Evolutionary conservation across 202 grass and related monocot species (phyloP).

Genomic region (Carex arenaria): DNA sequence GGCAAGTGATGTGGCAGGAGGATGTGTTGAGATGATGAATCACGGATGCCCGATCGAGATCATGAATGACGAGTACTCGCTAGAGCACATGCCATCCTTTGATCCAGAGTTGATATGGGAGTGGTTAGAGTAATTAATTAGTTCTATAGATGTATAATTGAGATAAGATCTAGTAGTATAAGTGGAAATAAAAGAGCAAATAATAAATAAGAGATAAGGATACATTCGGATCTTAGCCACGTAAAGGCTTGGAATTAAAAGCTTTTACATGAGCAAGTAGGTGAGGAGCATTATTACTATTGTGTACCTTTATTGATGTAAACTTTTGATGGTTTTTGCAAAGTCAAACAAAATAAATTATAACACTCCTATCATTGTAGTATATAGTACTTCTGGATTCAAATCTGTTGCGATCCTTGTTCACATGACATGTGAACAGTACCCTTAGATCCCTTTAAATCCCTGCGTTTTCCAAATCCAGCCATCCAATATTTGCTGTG

Average conservation of each 20-base stretch:
- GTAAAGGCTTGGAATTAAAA: slow-evolving; percentile 19
- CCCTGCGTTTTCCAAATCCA: no score
- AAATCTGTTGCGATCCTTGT: no score
- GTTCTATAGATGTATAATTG: background rate
- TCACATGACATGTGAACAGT: no score
- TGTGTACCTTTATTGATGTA: background rate
- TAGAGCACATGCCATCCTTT: slow-evolving; percentile 70
- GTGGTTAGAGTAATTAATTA: slow-evolving; percentile 49
- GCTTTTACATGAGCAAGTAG: slow-evolving; percentile 3
- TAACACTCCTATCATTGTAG: background rate
- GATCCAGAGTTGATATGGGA: slow-evolving; percentile 82
- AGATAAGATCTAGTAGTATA: background rate
- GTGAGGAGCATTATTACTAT: background rate
- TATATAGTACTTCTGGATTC: no score
- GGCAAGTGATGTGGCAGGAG: slow-evolving; percentile 32
- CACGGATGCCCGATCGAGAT: background rate
- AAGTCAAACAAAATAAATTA: background rate
- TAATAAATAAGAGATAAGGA: slow-evolving; percentile 9
- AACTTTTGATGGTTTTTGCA: background rate
- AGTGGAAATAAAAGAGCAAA: slow-evolving; percentile 7
- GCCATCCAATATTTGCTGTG: no score
- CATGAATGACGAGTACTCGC: slow-evolving; percentile 29
- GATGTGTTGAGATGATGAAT: slow-evolving; percentile 24
- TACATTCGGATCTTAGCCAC: slow-evolving; percentile 18
- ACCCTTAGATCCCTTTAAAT: no score